Conservation (phyloP, 768 basidiomycete species). For the Tulasnella sp. region DNA sequence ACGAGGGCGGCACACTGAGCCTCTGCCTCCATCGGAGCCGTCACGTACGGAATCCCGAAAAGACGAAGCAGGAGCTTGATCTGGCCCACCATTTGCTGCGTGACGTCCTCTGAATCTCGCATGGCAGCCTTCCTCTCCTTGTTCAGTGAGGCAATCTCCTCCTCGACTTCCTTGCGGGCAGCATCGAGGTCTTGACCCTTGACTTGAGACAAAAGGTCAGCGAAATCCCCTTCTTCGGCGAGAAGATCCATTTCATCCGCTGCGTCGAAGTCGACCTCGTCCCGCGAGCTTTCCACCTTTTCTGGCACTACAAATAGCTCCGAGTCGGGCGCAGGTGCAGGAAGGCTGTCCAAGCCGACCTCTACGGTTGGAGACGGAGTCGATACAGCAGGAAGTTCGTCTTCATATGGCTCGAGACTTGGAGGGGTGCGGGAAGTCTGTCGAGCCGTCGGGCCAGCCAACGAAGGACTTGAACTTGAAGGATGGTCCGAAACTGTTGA, state of each 20-base stretch:
- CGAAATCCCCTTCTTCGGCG: conserved; percentile 80
- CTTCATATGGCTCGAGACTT: too few relatives aligned
- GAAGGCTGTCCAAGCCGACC: not conserved
- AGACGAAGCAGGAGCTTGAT: conserved; percentile 75
- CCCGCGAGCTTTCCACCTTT: conserved; percentile 11
- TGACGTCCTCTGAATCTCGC: conserved; percentile 91
- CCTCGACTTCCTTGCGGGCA: conserved; percentile 80
- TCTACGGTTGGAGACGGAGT: conserved; percentile 29
- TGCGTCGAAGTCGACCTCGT: conserved; percentile 52
- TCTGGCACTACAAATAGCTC: conserved; percentile 21
- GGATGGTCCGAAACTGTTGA: too few relatives aligned
- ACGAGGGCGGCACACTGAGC: conserved; percentile 95
- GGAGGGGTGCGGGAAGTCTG: too few relatives aligned
- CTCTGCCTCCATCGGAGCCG: conserved; percentile 98
- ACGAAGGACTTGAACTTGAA: too few relatives aligned
- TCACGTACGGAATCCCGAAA: conserved; percentile 96
- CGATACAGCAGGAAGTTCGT: conserved; percentile 25
- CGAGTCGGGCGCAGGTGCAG: not conserved
- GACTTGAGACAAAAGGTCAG: conserved; percentile 82
- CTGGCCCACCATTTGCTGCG: conserved; percentile 88
- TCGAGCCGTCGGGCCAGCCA: too few relatives aligned
- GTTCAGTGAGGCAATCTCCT: conserved; percentile 73
- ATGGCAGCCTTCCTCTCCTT: conserved; percentile 78
- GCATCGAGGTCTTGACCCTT: conserved; percentile 74
- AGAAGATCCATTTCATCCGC: conserved; percentile 76